Base-by-base conservation (phyloP, 1,284 basidiomycete genomes). In the Cutaneotrichosporon spelunceum region DNA sequence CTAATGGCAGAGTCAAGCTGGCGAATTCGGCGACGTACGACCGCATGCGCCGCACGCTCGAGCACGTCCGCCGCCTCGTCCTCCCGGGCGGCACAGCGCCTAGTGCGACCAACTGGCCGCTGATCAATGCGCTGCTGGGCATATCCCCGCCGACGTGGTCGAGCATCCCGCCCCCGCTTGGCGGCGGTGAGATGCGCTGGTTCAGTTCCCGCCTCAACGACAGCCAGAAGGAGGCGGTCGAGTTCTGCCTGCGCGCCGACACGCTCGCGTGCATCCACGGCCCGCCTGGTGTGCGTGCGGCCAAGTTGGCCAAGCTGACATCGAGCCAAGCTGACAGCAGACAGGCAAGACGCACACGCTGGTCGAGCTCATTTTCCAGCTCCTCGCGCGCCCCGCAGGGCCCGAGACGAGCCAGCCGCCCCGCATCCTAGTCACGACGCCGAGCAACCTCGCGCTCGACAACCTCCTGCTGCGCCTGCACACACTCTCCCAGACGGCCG, bases 181-280 rank as follows among this genome's bases (percentile, higher is more conserved):
- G 26, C 9, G 54, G 55, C n/a, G 24, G 21, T 4, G 44, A 49
- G 7, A 68, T 91, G n/a, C 70, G 80, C 2, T 93, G 89, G 77
- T 89, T 91, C 68, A 89, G 96, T 68, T 74, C 82, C 0, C 83
- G 81, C 0, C 81, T 98, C 48, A 98, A 99, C 73, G 78, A 83
- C 0, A 91, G 90, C 63, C 95, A 99, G 74, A 87, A 88, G 72
- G 82, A 85, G 21, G 93, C 93, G 0, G 86, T 79, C 19, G 49
- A 67, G 53, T 78, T 77, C 62, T 75, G 75, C 39, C 59, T 79
- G 14, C 66, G 65, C 11, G 75, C 81, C 1, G 67, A 85, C 1
- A 88, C 93, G 72, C 83, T 97, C 0, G 90, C 90, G 0, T 91
- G 93, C 67, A 93, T 99, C n/a, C 94, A 97, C 72, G 94, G 95